A percentile compares a stretch with the other conserved stretches of the same genome.
Evolutionary conservation across 169 alveolate species (phyloP).

Genomic region (Toxoplasma gondii): DNA sequence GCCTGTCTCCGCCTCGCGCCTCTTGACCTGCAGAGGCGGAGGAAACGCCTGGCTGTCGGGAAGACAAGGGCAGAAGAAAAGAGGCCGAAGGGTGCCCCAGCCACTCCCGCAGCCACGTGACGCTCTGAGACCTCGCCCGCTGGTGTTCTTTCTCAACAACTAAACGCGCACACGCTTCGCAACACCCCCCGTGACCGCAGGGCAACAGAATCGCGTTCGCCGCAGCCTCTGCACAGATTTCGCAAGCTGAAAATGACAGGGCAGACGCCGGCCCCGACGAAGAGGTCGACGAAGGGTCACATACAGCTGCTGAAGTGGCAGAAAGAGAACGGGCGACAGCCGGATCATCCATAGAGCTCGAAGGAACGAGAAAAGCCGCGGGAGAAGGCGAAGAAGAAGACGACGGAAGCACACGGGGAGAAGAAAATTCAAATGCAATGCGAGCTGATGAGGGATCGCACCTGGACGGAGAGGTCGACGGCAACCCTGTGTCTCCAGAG

Average conservation of each 20-base stretch:
- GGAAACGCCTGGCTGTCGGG: background rate
- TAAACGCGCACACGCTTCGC: slow-evolving; percentile 3
- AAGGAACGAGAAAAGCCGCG: too few species aligned
- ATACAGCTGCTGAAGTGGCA: too few species aligned
- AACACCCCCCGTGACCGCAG: slow-evolving; percentile 28
- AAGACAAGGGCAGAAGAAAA: background rate
- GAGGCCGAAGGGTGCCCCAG: background rate
- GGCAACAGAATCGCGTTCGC: slow-evolving; percentile 18
- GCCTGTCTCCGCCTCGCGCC: background rate
- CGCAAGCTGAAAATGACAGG: background rate
- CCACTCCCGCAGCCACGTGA: background rate
- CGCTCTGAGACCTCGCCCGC: slow-evolving; percentile 17
- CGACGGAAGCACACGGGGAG: too few species aligned
- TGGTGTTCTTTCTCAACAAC: slow-evolving; percentile 9
- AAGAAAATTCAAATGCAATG: too few species aligned
- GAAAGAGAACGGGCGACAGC: too few species aligned
- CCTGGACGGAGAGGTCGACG: too few species aligned
- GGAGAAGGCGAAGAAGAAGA: too few species aligned
- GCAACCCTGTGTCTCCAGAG: too few species aligned
- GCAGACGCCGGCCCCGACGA: too few species aligned
- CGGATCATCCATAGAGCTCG: too few species aligned
- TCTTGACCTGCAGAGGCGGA: background rate
- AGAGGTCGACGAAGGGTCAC: too few species aligned
- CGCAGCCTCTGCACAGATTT: background rate
- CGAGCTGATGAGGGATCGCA: too few species aligned